phyloP scores from a whole-genome alignment of 2,329 filamentous ascomycete genomes.

The Penicillium sp. region DNA sequence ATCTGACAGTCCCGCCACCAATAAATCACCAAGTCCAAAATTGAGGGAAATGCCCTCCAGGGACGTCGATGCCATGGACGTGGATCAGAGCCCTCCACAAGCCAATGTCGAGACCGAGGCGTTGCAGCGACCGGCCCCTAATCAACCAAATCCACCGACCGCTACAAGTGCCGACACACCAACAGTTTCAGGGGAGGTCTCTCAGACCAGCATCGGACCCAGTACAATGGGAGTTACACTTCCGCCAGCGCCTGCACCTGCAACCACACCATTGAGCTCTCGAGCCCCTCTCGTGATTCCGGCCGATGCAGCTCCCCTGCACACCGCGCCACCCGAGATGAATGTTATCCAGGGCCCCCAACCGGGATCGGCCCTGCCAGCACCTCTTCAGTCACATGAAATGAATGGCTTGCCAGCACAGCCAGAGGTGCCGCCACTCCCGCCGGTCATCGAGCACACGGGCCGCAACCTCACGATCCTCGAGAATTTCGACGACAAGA shows the following conservation, averaged over 20 bases:
- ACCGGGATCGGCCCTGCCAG: background rate
- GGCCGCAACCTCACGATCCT: constrained; percentile 58
- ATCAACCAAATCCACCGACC: background rate
- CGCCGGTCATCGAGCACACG: constrained; percentile 46
- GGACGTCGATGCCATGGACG: constrained; percentile 12
- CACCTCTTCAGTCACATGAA: constrained; percentile 10
- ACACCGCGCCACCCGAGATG: constrained; percentile 10
- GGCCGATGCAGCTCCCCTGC: constrained; percentile 7
- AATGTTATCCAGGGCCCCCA: constrained; percentile 3
- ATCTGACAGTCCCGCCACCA: background rate
- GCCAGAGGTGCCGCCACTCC: constrained; percentile 28
- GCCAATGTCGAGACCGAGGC: constrained; percentile 4
- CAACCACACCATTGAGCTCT: constrained; percentile 4
- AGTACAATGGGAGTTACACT: background rate
- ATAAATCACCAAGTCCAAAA: background rate
- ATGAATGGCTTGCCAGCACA: constrained; percentile 19
- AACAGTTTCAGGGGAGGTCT: background rate
- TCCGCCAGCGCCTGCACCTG: constrained; percentile 3
- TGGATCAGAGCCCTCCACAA: constrained; percentile 11
- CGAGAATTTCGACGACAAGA: constrained; percentile 53
- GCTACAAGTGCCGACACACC: constrained; percentile 4
- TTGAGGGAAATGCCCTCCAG: background rate
- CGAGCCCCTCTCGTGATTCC: constrained; percentile 6
- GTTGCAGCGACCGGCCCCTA: background rate
- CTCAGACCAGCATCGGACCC: constrained; percentile 1